A percentile compares a stretch with the other conserved stretches of the same genome.
Conservation (phyloP, 2,329 filamentous ascomycete species). For the Ophidiomyces ophidiicola region DNA sequence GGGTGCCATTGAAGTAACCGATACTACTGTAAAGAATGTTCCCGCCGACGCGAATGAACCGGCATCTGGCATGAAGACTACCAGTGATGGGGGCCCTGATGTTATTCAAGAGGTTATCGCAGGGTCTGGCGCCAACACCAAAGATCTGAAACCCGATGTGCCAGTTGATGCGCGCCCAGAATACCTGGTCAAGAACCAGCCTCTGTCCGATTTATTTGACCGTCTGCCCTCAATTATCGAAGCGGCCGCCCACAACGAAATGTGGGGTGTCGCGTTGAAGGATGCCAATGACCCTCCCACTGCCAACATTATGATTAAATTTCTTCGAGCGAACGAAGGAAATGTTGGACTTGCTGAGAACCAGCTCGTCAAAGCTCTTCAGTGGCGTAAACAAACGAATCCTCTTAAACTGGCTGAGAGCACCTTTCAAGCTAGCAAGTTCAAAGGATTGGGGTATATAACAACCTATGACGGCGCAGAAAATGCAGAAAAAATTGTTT, state of each 20-base stretch:
- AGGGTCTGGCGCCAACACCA: slow-evolving; percentile 6
- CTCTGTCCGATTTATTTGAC: slow-evolving; percentile 46
- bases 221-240: slow-evolving; percentile 47
- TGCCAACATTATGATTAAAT: slow-evolving; percentile 81
- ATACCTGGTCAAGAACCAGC: slow-evolving; percentile 28
- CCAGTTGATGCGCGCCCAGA: slow-evolving; percentile 23
- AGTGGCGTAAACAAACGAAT: slow-evolving; percentile 69
- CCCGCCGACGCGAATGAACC: slow-evolving; percentile 11
- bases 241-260: slow-evolving; percentile 54
- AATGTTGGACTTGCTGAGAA: slow-evolving; percentile 60
- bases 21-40: slow-evolving; percentile 12
- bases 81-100: neutral
- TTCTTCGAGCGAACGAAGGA: slow-evolving; percentile 76
- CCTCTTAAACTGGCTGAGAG: slow-evolving; percentile 54
- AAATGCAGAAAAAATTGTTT: slow-evolving; percentile 41
- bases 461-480: slow-evolving; percentile 52
- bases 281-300: slow-evolving; percentile 52
- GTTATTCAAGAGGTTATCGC: slow-evolving; percentile 10
- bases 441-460: slow-evolving; percentile 67
- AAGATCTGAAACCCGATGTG: slow-evolving; percentile 7
- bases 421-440: slow-evolving; percentile 56
- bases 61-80: slow-evolving; percentile 13
- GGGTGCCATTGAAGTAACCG: slow-evolving; percentile 9
- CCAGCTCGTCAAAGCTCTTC: slow-evolving; percentile 65
- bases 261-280: slow-evolving; percentile 69